Percentiles rank a stretch among this genome's conserved stretches.
phyloP scores from a whole-genome alignment of 805 yeast genomes.

The Grigorovia humatica region DNA sequence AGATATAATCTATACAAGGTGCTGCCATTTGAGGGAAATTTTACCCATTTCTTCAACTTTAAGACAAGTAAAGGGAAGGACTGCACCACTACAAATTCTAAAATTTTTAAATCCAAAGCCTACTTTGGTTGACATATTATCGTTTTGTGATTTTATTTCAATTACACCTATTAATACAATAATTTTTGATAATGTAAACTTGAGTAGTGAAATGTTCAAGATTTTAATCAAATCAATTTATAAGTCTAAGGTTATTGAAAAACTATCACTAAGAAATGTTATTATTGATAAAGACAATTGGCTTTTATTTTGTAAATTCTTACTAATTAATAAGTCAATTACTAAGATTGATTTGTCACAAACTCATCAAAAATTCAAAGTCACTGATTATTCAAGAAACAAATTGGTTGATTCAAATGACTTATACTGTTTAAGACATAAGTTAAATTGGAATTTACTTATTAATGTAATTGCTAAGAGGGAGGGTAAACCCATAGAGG shows the following conservation, averaged over 20 bases:
- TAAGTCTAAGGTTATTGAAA: conserved; percentile 54
- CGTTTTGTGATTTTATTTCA: conserved; percentile 79
- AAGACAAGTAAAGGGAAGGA: conserved; percentile 67
- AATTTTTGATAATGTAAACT: conserved; percentile 65
- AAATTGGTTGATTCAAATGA: conserved; percentile 3
- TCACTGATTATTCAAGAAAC: conserved; percentile 1
- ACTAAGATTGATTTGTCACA: conserved; percentile 62
- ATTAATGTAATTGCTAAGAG: conserved; percentile 60
- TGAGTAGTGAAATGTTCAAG: conserved; percentile 67
- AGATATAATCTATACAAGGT: conserved; percentile 76
- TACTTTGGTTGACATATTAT: conserved; percentile 73
- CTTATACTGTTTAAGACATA: conserved; percentile 38
- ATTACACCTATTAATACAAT: conserved; percentile 72
- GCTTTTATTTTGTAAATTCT: conserved; percentile 66
- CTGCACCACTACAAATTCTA: conserved; percentile 60
- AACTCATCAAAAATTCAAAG: conserved; percentile 31
- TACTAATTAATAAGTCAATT: conserved; percentile 50
- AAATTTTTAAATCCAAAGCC: conserved; percentile 78
- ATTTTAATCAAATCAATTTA: conserved; percentile 61
- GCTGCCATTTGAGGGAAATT: conserved; percentile 86
- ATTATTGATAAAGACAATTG: conserved; percentile 66
- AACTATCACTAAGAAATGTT: conserved; percentile 66
- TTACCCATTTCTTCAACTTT: conserved; percentile 83
- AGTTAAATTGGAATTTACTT: conserved; percentile 73
- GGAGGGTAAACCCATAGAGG: conserved; percentile 56